Conservation (phyloP, 1,284 basidiomycete genomes). For the Ustilago xerochloae region DNA sequence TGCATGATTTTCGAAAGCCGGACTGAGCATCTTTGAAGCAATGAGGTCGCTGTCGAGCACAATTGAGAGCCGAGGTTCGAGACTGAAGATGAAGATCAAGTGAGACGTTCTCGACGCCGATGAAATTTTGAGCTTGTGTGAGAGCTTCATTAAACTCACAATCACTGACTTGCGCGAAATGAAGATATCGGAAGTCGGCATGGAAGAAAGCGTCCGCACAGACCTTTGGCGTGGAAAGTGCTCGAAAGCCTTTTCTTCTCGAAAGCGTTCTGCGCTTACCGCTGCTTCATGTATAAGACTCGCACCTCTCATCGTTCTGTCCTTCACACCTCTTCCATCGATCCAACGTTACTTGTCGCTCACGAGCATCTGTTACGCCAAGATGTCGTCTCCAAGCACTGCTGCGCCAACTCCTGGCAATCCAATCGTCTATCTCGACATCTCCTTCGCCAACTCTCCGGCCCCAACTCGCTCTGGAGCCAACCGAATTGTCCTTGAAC, state of each 20-base stretch:
- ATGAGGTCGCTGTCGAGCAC: too few species aligned
- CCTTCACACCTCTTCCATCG: neutral
- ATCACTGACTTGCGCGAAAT: neutral
- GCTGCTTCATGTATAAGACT: too few species aligned
- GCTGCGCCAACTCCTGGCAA: conserved; percentile 24
- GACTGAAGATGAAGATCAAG: neutral
- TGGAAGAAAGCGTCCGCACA: neutral
- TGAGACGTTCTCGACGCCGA: neutral
- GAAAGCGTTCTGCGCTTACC: too few species aligned
- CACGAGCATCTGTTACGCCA: neutral
- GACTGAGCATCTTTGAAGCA: neutral
- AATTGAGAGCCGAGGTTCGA: neutral
- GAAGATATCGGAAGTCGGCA: neutral
- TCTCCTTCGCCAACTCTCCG: conserved; percentile 46
- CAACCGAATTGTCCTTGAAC: conserved; percentile 77
- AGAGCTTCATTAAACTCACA: neutral
- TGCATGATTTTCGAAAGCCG: neutral
- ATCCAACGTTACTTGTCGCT: neutral
- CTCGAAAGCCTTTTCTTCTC: conserved; percentile 16
- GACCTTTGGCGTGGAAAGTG: conserved; percentile 18
- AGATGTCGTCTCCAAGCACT: conserved; percentile 2
- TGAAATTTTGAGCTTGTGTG: neutral
- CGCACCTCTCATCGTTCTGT: too few species aligned
- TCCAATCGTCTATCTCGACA: conserved; percentile 56
- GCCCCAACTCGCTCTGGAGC: conserved; percentile 68